Evolutionary conservation across 2,329 filamentous ascomycete genomes (phyloP).

Genomic region (Pyrenophora tritici-repentis): DNA sequence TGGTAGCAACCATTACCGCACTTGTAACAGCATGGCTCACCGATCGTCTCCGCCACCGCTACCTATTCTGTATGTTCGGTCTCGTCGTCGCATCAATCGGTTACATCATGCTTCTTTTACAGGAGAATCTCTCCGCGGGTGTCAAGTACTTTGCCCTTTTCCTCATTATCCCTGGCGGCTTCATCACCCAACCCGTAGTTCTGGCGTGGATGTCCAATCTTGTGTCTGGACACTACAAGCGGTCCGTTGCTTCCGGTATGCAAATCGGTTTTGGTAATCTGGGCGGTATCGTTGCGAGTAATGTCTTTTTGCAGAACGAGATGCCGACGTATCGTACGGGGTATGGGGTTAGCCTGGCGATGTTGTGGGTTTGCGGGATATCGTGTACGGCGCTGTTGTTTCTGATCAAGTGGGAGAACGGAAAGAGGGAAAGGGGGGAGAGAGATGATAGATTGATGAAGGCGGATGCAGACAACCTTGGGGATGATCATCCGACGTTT

Average conservation of each 20-base stretch:
- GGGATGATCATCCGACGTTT: slow-evolving; percentile 58
- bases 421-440: slow-evolving; percentile 53
- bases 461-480: slow-evolving; percentile 55
- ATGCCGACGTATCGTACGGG: slow-evolving; percentile 55
- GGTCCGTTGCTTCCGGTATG: slow-evolving; percentile 58
- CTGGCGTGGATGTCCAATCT: slow-evolving; percentile 64
- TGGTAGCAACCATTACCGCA: slow-evolving; percentile 45
- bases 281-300: slow-evolving; percentile 57
- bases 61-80: slow-evolving; percentile 58
- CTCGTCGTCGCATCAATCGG: slow-evolving; percentile 57
- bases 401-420: slow-evolving; percentile 54
- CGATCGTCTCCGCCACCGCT: slow-evolving; percentile 59
- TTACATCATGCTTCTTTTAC: slow-evolving; percentile 60
- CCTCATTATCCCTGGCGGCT: slow-evolving; percentile 59
- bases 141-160: slow-evolving; percentile 62
- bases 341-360: slow-evolving; percentile 55
- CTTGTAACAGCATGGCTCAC: slow-evolving; percentile 51
- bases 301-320: slow-evolving; percentile 55
- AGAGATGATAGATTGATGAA: slow-evolving; percentile 52
- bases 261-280: slow-evolving; percentile 54
- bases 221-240: slow-evolving; percentile 63
- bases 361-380: slow-evolving; percentile 56
- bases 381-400: slow-evolving; percentile 51
- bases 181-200: slow-evolving; percentile 60
- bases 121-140: slow-evolving; percentile 50